Percentiles rank a stretch among this genome's conserved stretches.
These are phyloP conservation scores for Marvania coccoides DNA, from an alignment of 139 green algal genomes.

Conservation along the genomic window DNA sequence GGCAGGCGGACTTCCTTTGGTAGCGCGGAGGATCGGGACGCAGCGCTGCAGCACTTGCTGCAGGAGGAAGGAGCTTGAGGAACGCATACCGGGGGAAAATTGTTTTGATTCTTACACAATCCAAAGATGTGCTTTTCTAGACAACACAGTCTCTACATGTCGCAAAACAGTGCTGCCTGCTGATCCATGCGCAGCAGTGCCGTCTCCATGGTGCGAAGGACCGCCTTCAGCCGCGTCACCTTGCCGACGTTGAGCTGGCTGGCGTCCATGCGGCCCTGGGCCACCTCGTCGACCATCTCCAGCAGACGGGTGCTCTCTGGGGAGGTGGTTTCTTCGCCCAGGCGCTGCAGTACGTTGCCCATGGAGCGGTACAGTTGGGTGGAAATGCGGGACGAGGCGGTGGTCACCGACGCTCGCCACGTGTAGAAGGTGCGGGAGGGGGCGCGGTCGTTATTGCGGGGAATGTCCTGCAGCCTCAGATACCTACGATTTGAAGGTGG, in stretches of 20 bases:
- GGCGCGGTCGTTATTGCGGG: conserved; percentile 64
- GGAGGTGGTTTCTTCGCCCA: conserved; percentile 49
- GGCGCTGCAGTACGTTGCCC: conserved; percentile 53
- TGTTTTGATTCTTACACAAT: too few species aligned
- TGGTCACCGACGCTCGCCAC: conserved; percentile 43
- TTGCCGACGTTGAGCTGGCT: background rate
- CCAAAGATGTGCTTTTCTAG: background rate
- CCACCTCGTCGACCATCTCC: background rate
- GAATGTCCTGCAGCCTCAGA: conserved; percentile 65
- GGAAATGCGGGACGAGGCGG: conserved; percentile 18
- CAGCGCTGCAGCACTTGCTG: conserved; percentile 11
- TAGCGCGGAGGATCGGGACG: background rate
- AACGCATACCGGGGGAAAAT: too few species aligned
- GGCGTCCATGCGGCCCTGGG: background rate
- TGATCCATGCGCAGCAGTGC: background rate
- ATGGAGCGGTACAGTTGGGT: conserved; percentile 51
- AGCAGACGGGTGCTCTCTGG: background rate
- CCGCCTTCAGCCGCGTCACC: background rate
- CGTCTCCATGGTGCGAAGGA: background rate
- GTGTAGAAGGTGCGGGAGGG: conserved; percentile 78
- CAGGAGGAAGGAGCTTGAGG: conserved; percentile 5
- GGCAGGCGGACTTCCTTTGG: conserved; percentile 22
- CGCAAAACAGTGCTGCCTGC: background rate
- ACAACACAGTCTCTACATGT: background rate
- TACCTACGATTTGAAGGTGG: conserved; percentile 3